Evolutionary conservation across 179 eudicot species (phyloP), one percentile per base, ranked within the genome.

Genomic region (Spinacia oleracea): DNA sequence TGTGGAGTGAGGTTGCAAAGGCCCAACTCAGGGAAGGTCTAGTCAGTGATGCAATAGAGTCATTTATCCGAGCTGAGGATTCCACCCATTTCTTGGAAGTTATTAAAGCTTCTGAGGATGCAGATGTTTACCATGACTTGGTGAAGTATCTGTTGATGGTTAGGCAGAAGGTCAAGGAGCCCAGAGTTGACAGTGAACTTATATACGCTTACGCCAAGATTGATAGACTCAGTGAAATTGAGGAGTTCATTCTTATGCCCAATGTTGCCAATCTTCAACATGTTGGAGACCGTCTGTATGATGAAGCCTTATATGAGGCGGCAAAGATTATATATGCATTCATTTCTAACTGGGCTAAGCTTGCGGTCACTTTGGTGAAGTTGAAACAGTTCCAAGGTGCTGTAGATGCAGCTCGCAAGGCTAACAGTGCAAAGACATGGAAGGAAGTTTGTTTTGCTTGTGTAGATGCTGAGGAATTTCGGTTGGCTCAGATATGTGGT

Each of bases 361-460:
- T 87, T 2, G 89, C 89, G 34, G 78, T 77, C 53, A 87, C 89
- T 11, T 83, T 87, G 6, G 89, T 87, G 40, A 87, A 83, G 83
- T 46, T 87, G 64, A 85, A 83, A 68, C 89, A 87, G 70, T 87
- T 85, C 82, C 89, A 87, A 87, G 86, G 89, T 40, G 89, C 89
- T 46, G 89, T 87, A 31, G 89, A 87, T 81, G 89, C 89, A 68
- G 89, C 89, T 73, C 84, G 88, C 75, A 87, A 87, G 70, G 89
- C 89, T 23, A 87, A 85, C 85, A 87, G 89, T 45, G 74, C 89
- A 66, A 87, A 85, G 76, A 87, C 89, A 32, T 87, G 89, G 89
- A 87, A 87, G 78, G 88, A 87, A 81, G 89, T 87, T 70, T 87
- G 89, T 76, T 87, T 87, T 83, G 89, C 89, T 72, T 87, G 89